Percentiles rank a stretch among this genome's conserved stretches.
phyloP scores from a whole-genome alignment of 768 basidiomycete genomes.

The Leucosporidium scottii region DNA sequence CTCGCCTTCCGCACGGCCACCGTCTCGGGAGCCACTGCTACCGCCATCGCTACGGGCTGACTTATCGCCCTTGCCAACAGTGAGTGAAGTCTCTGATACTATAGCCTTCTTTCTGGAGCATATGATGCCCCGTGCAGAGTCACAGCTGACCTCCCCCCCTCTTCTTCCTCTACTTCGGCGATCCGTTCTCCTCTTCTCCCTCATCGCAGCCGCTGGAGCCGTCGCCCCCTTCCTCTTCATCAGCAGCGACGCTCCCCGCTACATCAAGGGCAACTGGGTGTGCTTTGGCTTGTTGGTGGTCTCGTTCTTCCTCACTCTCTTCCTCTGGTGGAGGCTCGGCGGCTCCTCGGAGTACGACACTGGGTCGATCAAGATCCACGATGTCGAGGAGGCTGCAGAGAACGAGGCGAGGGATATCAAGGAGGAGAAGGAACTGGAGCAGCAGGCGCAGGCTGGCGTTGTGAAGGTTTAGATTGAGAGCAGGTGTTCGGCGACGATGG shows the following conservation, averaged over 20 bases:
- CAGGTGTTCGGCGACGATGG: background rate
- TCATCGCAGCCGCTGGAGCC: conserved; percentile 25
- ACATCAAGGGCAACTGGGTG: conserved; percentile 39
- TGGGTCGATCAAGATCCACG: background rate
- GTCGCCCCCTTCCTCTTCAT: conserved; percentile 38
- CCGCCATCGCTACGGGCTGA: conserved; percentile 38
- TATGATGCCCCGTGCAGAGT: no score
- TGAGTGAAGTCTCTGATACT: no score
- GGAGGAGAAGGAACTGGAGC: background rate
- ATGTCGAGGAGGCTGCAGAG: background rate
- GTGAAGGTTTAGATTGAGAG: background rate
- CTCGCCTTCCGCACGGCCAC: conserved; percentile 31
- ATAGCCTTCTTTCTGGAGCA: no score
- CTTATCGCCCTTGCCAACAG: conserved; percentile 37
- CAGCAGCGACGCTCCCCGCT: conserved; percentile 14
- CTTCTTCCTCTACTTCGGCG: no score
- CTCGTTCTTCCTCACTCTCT: conserved; percentile 20
- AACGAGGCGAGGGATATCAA: background rate
- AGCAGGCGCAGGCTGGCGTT: background rate
- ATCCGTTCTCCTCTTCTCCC: no score
- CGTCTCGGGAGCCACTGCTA: conserved; percentile 35
- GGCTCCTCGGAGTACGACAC: conserved; percentile 12
- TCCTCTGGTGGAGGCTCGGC: conserved; percentile 38
- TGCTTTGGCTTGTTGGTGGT: conserved; percentile 36
- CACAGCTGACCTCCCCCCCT: no score